Conservation (phyloP, 2,329 filamentous ascomycete species). For the Metarhizium humberi region DNA sequence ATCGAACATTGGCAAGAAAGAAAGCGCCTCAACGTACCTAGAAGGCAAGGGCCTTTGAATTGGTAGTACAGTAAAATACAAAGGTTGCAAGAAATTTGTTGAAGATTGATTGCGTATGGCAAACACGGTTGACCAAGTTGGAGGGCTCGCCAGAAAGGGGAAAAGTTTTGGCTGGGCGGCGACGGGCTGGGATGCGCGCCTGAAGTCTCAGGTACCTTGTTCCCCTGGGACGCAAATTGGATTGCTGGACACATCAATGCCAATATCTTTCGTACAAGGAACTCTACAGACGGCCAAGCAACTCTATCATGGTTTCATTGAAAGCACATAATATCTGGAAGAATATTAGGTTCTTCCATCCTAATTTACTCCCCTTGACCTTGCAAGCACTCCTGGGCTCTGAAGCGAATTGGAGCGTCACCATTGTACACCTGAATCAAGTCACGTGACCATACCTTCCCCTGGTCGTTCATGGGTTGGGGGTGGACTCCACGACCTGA, state of each 20-base stretch:
- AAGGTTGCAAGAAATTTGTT: neutral
- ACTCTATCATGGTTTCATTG: neutral
- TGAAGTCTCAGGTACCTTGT: slow-evolving; percentile 24
- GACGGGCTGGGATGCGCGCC: slow-evolving; percentile 15
- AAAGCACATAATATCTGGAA: too few relatives aligned
- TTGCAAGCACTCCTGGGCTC: too few relatives aligned
- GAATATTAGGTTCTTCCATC: too few relatives aligned
- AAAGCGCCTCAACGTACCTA: slow-evolving; percentile 2
- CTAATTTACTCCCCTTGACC: too few relatives aligned
- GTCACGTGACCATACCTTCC: slow-evolving; percentile 2
- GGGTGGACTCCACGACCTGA: neutral
- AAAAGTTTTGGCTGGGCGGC: slow-evolving; percentile 18
- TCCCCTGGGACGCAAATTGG: too few relatives aligned
- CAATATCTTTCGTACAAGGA: too few relatives aligned
- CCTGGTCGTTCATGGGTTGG: neutral
- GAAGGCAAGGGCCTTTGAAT: neutral
- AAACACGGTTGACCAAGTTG: neutral
- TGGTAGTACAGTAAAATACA: slow-evolving; percentile 4
- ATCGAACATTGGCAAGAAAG: neutral
- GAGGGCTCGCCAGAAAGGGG: slow-evolving; percentile 8
- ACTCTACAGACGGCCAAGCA: neutral
- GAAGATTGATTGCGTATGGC: neutral
- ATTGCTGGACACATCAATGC: too few relatives aligned
- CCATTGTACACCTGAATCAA: too few relatives aligned
- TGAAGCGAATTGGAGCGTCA: too few relatives aligned